Percentiles rank a stretch among this genome's conserved stretches.
Conservation (phyloP, 805 yeast species). For the Isabelozyma heimii region DNA sequence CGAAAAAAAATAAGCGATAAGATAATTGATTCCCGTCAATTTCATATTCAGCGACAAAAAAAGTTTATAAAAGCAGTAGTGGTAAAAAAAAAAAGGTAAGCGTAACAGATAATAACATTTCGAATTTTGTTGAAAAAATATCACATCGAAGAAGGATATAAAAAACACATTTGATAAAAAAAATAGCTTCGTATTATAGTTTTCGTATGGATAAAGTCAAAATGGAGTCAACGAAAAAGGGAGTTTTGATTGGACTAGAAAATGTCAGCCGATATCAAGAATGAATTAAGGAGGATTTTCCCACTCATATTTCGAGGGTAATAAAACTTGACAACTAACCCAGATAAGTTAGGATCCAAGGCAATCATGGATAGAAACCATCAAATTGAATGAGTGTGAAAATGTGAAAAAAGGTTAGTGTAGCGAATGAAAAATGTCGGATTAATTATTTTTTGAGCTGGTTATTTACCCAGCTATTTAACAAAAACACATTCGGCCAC, state of each 20-base stretch:
- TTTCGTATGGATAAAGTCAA: neutral
- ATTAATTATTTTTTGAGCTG: neutral
- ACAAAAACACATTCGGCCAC: too few species aligned
- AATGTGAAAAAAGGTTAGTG: neutral
- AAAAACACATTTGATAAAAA: constrained; percentile 1
- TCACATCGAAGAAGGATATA: neutral
- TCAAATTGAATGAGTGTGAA: neutral
- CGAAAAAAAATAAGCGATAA: constrained; percentile 1
- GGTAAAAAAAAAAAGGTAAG: constrained; percentile 3
- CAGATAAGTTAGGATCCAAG: neutral
- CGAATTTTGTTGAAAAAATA: constrained; percentile 2
- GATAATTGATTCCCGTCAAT: constrained; percentile 16
- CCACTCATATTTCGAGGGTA: neutral
- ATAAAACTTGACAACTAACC: neutral
- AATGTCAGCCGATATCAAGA: neutral
- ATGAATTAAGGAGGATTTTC: neutral
- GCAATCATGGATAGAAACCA: neutral
- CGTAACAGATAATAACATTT: constrained; percentile 12
- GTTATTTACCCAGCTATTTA: neutral
- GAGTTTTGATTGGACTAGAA: neutral
- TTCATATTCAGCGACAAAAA: neutral
- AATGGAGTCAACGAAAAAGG: neutral
- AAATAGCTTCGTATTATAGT: constrained; percentile 9
- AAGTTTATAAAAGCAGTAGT: neutral
- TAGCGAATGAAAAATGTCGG: neutral